A percentile compares a stretch with the other conserved stretches of the same genome.
These are phyloP conservation scores for Alnus glutinosa DNA, from an alignment of 306 rosid genomes.

Conservation along the genomic window DNA sequence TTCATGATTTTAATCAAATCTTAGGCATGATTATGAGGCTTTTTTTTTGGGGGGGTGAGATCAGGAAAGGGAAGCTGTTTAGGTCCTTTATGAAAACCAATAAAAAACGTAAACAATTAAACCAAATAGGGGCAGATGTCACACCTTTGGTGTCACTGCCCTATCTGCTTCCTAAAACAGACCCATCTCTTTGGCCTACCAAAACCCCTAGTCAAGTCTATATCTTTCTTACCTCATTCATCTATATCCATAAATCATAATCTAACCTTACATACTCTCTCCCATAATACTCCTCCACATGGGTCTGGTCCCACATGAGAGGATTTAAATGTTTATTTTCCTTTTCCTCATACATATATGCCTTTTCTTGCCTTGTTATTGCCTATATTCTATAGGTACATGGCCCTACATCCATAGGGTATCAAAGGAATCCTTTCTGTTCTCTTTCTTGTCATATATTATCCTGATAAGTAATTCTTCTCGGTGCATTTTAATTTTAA, in stretches of 20 bases:
- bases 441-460: conserved; percentile 8
- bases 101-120: conserved; percentile 49
- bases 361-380: conserved; percentile 43
- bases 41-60: background rate
- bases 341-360: background rate
- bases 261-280: conserved; percentile 22
- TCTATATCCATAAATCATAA: conserved; percentile 5
- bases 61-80: background rate
- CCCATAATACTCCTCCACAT: conserved; percentile 22
- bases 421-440: conserved; percentile 28
- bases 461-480: background rate
- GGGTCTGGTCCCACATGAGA: conserved; percentile 37
- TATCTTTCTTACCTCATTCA: conserved; percentile 43
- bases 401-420: conserved; percentile 27
- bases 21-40: background rate
- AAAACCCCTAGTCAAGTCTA: conserved; percentile 36
- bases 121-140: conserved; percentile 46
- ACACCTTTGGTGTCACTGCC: conserved; percentile 32
- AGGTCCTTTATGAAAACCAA: conserved; percentile 18
- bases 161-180: conserved; percentile 35
- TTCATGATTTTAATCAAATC: conserved; percentile 3
- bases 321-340: conserved; percentile 24
- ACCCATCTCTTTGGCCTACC: conserved; percentile 65
- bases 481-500: background rate
- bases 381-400: conserved; percentile 22